phyloP scores from a whole-genome alignment of 345 rosid species.

The Salix arbutifolia region DNA sequence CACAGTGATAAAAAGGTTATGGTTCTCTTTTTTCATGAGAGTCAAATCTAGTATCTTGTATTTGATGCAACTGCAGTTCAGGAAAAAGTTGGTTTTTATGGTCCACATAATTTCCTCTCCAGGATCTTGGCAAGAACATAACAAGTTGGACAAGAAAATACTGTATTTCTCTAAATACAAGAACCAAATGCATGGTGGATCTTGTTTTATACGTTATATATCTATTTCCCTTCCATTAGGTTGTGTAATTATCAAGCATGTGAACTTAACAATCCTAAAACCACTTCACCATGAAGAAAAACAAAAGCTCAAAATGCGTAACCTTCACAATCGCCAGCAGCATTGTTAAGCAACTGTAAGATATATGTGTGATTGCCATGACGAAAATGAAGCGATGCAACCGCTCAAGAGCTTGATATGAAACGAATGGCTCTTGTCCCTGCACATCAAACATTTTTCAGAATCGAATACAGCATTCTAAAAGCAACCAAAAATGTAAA shows the following conservation, averaged over 20 bases:
- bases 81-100: not conserved
- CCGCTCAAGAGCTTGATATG: slow-evolving; percentile 87
- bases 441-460: slow-evolving; percentile 28
- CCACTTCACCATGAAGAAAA: not conserved
- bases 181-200: not conserved
- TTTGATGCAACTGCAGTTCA: not conserved
- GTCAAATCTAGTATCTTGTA: not conserved
- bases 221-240: not conserved
- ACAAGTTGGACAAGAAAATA: not conserved
- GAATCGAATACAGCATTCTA: not conserved
- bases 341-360: slow-evolving; percentile 97
- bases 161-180: not conserved
- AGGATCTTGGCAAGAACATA: not conserved
- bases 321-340: slow-evolving; percentile 93
- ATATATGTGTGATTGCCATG: slow-evolving; percentile 92
- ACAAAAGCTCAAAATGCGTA: slow-evolving; percentile 7
- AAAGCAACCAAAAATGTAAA: not conserved
- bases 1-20: not conserved
- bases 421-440: slow-evolving; percentile 91
- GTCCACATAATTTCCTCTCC: not conserved
- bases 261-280: not conserved
- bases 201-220: not conserved
- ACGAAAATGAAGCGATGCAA: slow-evolving; percentile 95
- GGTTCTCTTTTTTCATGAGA: not conserved
- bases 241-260: not conserved